Evolutionary conservation across 169 alveolate species (phyloP).

Genomic region (Theileria parva): DNA sequence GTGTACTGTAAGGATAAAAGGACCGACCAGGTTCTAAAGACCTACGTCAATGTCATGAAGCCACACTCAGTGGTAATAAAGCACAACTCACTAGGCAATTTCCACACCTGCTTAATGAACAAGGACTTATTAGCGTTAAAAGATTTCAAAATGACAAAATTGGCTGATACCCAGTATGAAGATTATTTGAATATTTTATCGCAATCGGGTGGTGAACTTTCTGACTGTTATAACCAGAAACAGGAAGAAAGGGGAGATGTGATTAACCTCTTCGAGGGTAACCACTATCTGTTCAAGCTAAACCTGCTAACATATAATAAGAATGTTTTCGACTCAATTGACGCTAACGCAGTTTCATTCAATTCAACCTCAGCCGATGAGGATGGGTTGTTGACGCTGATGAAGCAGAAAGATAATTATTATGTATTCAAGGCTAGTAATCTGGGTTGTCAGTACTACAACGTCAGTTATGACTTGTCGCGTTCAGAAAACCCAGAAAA

Average conservation of each 20-base stretch:
- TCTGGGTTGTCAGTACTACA: not conserved
- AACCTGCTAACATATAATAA: constrained; percentile 14
- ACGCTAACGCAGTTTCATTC: not conserved
- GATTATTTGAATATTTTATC: not conserved
- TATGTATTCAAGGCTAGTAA: constrained; percentile 5
- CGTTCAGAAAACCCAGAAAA: not conserved
- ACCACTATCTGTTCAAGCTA: constrained; percentile 1
- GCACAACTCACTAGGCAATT: not conserved
- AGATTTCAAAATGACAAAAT: not conserved
- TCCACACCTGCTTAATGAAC: not conserved
- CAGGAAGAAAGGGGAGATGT: not conserved
- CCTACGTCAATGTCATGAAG: constrained; percentile 11
- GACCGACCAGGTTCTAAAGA: constrained; percentile 6
- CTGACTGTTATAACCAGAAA: not conserved
- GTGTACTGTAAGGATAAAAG: constrained; percentile 14
- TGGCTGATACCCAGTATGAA: not conserved
- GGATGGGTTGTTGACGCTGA: not conserved
- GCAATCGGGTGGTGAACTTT: not conserved
- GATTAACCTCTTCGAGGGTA: constrained; percentile 1
- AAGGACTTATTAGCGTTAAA: not conserved
- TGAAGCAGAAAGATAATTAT: not conserved
- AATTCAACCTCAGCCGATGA: not conserved
- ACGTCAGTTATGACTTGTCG: not conserved
- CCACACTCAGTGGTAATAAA: constrained; percentile 7
- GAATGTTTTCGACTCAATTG: constrained; percentile 2